Evolutionary conservation across 2,329 filamentous ascomycete species (phyloP), one percentile per base, ranked within the genome.

Genomic region (Clonostachys solani): DNA sequence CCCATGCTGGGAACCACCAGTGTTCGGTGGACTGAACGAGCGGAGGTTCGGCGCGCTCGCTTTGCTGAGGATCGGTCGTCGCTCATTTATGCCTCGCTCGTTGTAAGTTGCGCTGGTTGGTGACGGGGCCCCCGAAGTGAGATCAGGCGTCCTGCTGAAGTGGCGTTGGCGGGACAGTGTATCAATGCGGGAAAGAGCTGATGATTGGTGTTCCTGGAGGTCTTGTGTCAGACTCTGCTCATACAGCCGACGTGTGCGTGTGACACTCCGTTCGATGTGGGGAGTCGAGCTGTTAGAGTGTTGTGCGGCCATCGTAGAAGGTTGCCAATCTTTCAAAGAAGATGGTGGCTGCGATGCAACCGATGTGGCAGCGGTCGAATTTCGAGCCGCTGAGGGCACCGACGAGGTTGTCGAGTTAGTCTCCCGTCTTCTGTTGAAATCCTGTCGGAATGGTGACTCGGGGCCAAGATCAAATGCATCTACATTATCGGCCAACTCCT

Each of bases 291-390:
- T 60, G 10, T 17, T 34, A 41, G 33, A 12, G 41, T 44, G 43
- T 43, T n/a, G 33, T 5, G 72, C 57, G 12, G 64, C 60, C 0
- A 66, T 58, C 17, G 68, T 60, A 10, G 65, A 57, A 2, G 73
- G 63, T 34, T 75, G 73, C 56, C 63, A 67, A 36, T 83, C 80
- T 51, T 76, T 81, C 29, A 72, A 47, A 2, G 79, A 78, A 4
- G 72, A 63, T 1, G 77, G 63, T 15, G 71, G 71, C 50, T 92
- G 89, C 17, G 64, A 61, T n/a, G 84, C 82, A 44, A 95, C 74
- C 0, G 92, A 96, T 0, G 91, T 96, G 4, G 90, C 91, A 7
- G 91, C 89, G 2, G 92, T 96, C 0, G 92, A 96, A 47, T 82
- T 84, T 29, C 89, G 84, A 23, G 81, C 80, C 37, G 84, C 78